Base-by-base conservation (phyloP, 2,329 filamentous ascomycete species). In the Graphilbum fragrans region DNA sequence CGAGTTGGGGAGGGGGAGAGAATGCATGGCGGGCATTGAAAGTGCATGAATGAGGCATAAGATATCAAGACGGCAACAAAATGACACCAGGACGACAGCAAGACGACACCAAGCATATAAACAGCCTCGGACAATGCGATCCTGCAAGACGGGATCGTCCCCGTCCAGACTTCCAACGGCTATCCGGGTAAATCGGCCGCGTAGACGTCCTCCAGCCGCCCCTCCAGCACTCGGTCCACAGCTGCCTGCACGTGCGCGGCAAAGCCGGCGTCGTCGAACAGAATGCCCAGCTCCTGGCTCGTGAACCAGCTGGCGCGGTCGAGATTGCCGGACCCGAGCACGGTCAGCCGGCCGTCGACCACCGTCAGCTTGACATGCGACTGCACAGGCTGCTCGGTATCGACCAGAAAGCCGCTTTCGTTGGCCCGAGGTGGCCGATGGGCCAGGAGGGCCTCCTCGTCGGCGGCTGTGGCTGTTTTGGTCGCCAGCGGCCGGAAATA, bases 301-400 rank as follows among this genome's bases (percentile, higher is more conserved):
- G 86, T 92, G 59, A 76, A 88, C 82, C 83, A 92, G 55, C 82
- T 88, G 8, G 86, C 84, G 1, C 85, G 72, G 59, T 93, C 86
- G 69, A 88, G 76, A 55, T 93, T 93, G 1, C 84, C 85, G 17
- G 82, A 88, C 0, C 86, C 86, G 3, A 92, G 61, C 1, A 92
- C 67, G 2, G 80, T 65, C 18, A 77, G 74, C 46, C 77, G 66
- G 1, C 67, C 66, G 55, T 93, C 86, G 3, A 90, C 72, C 41
- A 87, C 68, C 1, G 76, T 81, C 54, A 87, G 69, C 58, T 93
- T 93, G 43, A 90, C 64, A 59, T 93, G 86, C 5, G 77, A 80
- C 41, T 86, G 78, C 3, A 82, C 74, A 0, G 83, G 82, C 52
- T 84, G 77, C 17, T 70, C 65, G 0, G 54, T 55, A 43, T 53